phyloP scores from a whole-genome alignment of 2,329 filamentous ascomycete genomes.

The Metarhizium guizhouense region DNA sequence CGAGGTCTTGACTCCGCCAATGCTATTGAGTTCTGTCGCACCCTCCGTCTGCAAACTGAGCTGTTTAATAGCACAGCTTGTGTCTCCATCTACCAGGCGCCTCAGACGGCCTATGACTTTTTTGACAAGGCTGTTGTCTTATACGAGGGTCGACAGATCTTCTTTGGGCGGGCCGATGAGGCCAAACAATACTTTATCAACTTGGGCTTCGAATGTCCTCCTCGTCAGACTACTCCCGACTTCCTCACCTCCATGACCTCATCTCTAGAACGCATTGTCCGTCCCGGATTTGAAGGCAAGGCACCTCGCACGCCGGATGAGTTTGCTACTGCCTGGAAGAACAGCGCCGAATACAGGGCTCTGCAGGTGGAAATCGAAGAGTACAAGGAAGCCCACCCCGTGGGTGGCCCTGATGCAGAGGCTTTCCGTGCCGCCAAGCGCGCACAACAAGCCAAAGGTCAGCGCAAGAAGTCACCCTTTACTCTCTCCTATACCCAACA shows the following conservation, averaged over 20 bases:
- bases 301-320: conserved; percentile 53
- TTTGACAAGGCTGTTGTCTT: conserved; percentile 52
- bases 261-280: conserved; percentile 44
- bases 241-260: conserved; percentile 65
- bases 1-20: conserved; percentile 68
- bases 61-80: conserved; percentile 56
- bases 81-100: conserved; percentile 68
- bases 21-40: conserved; percentile 66
- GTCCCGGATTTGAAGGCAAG: conserved; percentile 45
- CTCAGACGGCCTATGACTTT: conserved; percentile 53
- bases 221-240: conserved; percentile 60
- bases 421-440: conserved; percentile 46
- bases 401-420: conserved; percentile 46
- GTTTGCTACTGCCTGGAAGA: conserved; percentile 50
- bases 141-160: conserved; percentile 54
- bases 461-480: conserved; percentile 66
- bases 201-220: conserved; percentile 58
- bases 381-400: conserved; percentile 44
- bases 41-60: conserved; percentile 57
- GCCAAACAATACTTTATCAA: conserved; percentile 58
- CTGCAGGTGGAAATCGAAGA: conserved; percentile 46
- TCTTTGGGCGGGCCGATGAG: conserved; percentile 49
- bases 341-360: conserved; percentile 39
- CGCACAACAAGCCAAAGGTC: conserved; percentile 45
- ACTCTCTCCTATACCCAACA: conserved; percentile 73